Conservation (phyloP, 495 filamentous ascomycete genomes). For the Xylaria telfairii region DNA sequence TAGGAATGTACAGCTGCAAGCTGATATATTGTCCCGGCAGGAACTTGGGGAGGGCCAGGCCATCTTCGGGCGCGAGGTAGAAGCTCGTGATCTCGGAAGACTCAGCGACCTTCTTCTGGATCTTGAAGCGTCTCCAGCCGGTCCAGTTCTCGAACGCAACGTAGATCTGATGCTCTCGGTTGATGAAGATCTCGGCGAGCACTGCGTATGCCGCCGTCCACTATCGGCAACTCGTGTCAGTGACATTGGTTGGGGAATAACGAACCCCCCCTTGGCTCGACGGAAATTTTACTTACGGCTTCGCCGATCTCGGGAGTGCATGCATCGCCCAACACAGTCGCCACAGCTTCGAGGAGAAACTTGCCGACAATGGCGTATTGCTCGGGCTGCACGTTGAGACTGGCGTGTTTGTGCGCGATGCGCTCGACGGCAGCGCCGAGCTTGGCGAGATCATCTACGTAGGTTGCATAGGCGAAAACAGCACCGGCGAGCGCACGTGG, state of each 20-base stretch:
- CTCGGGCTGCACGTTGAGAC: conserved; percentile 69
- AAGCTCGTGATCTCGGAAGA: conserved; percentile 71
- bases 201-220: conserved; percentile 76
- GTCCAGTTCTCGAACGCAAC: conserved; percentile 61
- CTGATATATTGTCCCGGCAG: conserved; percentile 75
- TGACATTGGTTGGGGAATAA: not conserved
- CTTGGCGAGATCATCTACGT: conserved; percentile 72
- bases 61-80: conserved; percentile 71
- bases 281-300: conserved; percentile 46
- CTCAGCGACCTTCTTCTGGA: conserved; percentile 67
- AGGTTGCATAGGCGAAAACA: conserved; percentile 71
- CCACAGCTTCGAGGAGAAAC: conserved; percentile 71
- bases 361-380: conserved; percentile 73
- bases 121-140: conserved; percentile 70
- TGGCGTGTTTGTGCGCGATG: conserved; percentile 79
- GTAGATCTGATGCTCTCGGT: conserved; percentile 66
- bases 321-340: conserved; percentile 68
- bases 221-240: not conserved
- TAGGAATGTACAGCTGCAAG: conserved; percentile 62
- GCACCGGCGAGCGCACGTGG: conserved; percentile 68
- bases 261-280: conserved; percentile 29
- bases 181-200: conserved; percentile 73
- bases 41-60: conserved; percentile 63
- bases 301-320: conserved; percentile 69
- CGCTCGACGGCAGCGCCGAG: conserved; percentile 68